Base-by-base conservation (phyloP, 768 basidiomycete genomes). In the Termitomyces sp. region DNA sequence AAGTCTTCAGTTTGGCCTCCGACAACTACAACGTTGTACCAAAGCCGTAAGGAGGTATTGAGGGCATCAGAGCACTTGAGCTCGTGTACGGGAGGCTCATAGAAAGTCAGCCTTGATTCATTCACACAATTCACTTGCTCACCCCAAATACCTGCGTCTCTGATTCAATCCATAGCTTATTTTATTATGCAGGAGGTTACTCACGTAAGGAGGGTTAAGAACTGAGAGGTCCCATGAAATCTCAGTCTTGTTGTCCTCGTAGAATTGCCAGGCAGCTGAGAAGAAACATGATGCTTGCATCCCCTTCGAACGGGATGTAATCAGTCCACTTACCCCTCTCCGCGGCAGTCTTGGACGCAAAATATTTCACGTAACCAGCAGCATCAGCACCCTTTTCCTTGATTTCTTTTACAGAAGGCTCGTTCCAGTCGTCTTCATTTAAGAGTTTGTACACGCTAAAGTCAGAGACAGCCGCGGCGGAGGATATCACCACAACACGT, bases 401-500 rank as follows among this genome's bases (percentile, higher is more conserved):
- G 10, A 85, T 80, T 10, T 78, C 75, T 50, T 76, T 68, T 20
- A 85, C 68, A 5, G 79, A 70, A 55, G 76, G 74, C 37, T 83
- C 70, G 65, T 87, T 87, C 88, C 88, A 91, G 70, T 88, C 76
- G 4, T 67, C 65, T 66, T 88, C 85, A 29, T 72, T 73, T 65
- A 77, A 82, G 3, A 73, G 68, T 3, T 68, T 63, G 61, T 62
- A 20, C 0, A 57, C 37, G 50, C 69, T 65, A 4, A 69, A 55
- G 62, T 69, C 73, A 7, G 80, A 47, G 46, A 86, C 67, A 5
- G 84, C 70, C 8, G 83, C 86, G 47, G 74, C 72, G 0, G 87
- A 88, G 0, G 84, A 84, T 1, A 85, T 86, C 63, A 88, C 70
- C 14, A 90, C 79, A 17, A 91, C 72, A 45, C 90, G 83, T 71